phyloP scores from a whole-genome alignment of 2,329 filamentous ascomycete species.

The Arthrobotrys entomopaga region DNA sequence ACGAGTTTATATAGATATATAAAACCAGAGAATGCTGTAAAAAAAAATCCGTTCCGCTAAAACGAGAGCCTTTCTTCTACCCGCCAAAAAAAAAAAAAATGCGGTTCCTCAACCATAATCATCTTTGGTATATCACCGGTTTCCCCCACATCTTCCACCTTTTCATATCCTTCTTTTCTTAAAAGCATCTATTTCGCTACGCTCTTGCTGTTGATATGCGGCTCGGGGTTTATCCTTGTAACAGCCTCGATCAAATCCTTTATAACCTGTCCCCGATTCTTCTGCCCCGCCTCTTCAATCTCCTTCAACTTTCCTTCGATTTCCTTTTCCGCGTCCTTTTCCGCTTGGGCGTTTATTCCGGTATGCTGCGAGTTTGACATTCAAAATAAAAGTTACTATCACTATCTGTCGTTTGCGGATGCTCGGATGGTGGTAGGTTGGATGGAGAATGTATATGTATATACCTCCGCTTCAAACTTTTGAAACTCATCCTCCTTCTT shows the following conservation, averaged over 20 bases:
- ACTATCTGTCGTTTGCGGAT: not conserved
- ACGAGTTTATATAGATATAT: conserved; percentile 17
- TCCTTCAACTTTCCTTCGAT: conserved; percentile 82
- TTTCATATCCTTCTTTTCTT: not conserved
- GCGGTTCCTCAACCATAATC: not conserved
- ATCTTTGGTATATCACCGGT: not conserved
- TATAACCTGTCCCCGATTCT: conserved; percentile 81
- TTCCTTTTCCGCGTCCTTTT: conserved; percentile 81
- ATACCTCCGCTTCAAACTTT: conserved; percentile 84
- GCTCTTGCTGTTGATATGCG: conserved; percentile 57
- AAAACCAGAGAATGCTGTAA: conserved; percentile 16
- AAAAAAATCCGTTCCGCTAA: conserved; percentile 50
- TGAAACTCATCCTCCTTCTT: conserved; percentile 95
- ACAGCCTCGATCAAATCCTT: conserved; percentile 86
- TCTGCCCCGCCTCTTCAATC: conserved; percentile 82
- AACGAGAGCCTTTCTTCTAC: conserved; percentile 9
- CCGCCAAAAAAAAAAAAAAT: not conserved
- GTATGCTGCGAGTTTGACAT: conserved; percentile 79
- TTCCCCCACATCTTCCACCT: not conserved
- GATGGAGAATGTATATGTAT: conserved; percentile 6
- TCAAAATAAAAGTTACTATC: not conserved
- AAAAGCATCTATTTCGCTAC: conserved; percentile 5
- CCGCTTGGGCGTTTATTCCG: conserved; percentile 85
- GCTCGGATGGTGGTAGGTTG: conserved; percentile 1
- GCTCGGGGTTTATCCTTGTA: conserved; percentile 77